Evolutionary conservation across 495 filamentous ascomycete species (phyloP).

Genomic region (Staphylotrichum tortipilum): DNA sequence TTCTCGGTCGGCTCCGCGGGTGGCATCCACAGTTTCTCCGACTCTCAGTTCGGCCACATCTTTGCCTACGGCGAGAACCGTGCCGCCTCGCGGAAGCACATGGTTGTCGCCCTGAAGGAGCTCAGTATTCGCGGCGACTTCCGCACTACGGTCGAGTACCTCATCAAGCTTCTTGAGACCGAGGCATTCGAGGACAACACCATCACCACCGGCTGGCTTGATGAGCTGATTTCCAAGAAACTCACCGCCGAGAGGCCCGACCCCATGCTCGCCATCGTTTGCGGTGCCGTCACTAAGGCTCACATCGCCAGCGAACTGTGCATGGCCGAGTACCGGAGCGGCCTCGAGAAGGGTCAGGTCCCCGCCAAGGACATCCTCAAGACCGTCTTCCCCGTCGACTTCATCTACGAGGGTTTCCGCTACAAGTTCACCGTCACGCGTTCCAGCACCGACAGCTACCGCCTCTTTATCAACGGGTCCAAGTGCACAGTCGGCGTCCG

Average conservation of each 20-base stretch:
- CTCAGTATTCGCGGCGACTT: constrained; percentile 99
- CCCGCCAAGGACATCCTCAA: constrained; percentile 92
- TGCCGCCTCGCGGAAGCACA: constrained; percentile 93
- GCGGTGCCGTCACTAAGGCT: constrained; percentile 89
- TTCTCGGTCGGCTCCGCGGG: constrained; percentile 96
- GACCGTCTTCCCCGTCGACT: constrained; percentile 96
- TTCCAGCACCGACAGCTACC: constrained; percentile 88
- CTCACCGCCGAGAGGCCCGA: constrained; percentile 95
- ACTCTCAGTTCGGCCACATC: constrained; percentile 98
- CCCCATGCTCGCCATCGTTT: constrained; percentile 79
- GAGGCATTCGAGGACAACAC: constrained; percentile 98
- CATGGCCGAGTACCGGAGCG: constrained; percentile 74
- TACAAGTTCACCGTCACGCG: constrained; percentile 99
- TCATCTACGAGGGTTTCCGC: constrained; percentile 91
- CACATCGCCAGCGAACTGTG: constrained; percentile 85
- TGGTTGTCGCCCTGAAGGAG: constrained; percentile 98
- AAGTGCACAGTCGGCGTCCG: constrained; percentile 92
- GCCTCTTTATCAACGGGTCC: constrained; percentile 98
- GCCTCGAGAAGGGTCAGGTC: constrained; percentile 96
- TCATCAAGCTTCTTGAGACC: constrained; percentile 97
- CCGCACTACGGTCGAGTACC: constrained; percentile 94
- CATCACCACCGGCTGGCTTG: constrained; percentile 97
- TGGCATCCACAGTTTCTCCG: constrained; percentile 98
- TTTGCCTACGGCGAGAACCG: constrained; percentile 98
- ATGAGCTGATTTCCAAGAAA: constrained; percentile 96